These are phyloP conservation scores for Nymphaea thermarum DNA, from an alignment of 164 flowering plant species.

Conservation along the genomic window DNA sequence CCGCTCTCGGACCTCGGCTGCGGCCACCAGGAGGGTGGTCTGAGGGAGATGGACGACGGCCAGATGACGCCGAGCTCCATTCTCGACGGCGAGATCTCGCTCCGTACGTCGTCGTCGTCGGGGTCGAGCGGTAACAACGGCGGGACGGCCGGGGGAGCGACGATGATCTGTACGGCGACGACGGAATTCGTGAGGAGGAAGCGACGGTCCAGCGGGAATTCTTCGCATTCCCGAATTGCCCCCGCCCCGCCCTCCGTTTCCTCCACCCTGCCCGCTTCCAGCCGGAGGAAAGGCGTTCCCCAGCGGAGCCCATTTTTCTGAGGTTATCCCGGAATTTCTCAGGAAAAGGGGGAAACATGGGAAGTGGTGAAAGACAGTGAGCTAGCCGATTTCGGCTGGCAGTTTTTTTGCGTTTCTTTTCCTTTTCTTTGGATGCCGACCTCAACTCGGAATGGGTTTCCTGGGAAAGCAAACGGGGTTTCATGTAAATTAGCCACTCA, in stretches of 20 bases:
- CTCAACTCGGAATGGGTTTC: too few species aligned
- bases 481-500: too few species aligned
- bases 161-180: slow-evolving; percentile 13
- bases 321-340: background rate
- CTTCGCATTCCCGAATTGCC: slow-evolving; percentile 3
- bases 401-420: background rate
- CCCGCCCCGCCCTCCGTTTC: background rate
- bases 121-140: slow-evolving; percentile 5
- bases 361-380: too few species aligned
- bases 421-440: background rate
- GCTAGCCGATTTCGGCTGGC: background rate
- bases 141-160: background rate
- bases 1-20: slow-evolving; percentile 4
- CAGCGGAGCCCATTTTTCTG: slow-evolving; percentile 14
- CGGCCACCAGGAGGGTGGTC: slow-evolving; percentile 2
- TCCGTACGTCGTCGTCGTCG: slow-evolving; percentile 8
- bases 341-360: background rate
- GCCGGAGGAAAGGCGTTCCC: slow-evolving; percentile 14
- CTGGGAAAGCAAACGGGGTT: too few species aligned
- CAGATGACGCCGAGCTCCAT: slow-evolving; percentile 19
- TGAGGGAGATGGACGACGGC: slow-evolving; percentile 8
- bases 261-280: background rate
- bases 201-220: slow-evolving; percentile 3
- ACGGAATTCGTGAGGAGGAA: slow-evolving; percentile 13
- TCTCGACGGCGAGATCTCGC: slow-evolving; percentile 11